A percentile compares a stretch with the other conserved stretches of the same genome.
These are phyloP conservation scores for Nicotiana tomentosiformis DNA, from an alignment of 257 asterid genomes.

Conservation along the genomic window DNA sequence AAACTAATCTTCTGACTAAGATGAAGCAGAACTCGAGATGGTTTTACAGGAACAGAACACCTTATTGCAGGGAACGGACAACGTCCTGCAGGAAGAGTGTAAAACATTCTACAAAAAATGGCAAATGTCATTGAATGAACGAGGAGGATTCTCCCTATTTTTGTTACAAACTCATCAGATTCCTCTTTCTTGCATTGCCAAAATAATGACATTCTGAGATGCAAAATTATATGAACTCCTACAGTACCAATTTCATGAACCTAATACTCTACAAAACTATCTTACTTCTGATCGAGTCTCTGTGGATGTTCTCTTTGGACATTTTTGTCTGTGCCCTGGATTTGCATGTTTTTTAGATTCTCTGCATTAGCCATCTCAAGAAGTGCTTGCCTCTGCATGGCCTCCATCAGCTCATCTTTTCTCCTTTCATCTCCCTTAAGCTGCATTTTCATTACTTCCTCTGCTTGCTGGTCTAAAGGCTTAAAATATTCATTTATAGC, in stretches of 20 bases:
- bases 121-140: background rate
- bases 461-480: constrained; percentile 86
- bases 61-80: background rate
- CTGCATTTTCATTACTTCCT: constrained; percentile 60
- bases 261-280: constrained; percentile 11
- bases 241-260: background rate
- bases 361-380: constrained; percentile 59
- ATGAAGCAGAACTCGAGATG: background rate
- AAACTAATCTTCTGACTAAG: background rate
- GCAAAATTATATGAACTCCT: background rate
- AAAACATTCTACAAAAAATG: background rate
- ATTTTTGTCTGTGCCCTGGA: constrained; percentile 24
- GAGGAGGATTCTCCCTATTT: background rate
- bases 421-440: constrained; percentile 74
- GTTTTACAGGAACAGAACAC: background rate
- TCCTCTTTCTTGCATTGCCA: background rate
- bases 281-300: constrained; percentile 30
- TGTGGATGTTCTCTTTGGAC: constrained; percentile 16
- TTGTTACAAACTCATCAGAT: background rate
- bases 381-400: constrained; percentile 68
- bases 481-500: constrained; percentile 74
- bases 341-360: constrained; percentile 23
- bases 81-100: background rate
- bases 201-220: background rate
- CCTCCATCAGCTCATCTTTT: constrained; percentile 52